A percentile compares a stretch with the other conserved stretches of the same genome.
Conservation (phyloP, 176 grass and related monocot species). For the Hordeum marinum region DNA sequence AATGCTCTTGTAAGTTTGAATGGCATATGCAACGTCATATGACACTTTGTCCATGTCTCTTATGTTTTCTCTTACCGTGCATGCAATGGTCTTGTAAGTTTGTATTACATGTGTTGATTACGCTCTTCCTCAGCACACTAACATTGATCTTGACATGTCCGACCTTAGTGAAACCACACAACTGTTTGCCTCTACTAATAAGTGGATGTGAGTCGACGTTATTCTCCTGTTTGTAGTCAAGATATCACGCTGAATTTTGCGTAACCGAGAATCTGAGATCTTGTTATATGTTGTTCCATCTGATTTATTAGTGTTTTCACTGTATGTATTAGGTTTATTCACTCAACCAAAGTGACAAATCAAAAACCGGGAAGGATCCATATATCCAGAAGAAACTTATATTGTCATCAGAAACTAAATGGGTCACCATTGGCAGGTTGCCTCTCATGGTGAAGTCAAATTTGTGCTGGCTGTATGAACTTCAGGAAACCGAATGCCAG, state of each 20-base stretch:
- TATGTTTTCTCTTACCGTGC: neutral
- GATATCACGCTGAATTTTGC: neutral
- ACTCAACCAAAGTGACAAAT: conserved; percentile 50
- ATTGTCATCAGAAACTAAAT: conserved; percentile 40
- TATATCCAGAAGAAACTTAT: conserved; percentile 40
- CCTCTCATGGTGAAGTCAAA: conserved; percentile 82
- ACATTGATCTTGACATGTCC: neutral
- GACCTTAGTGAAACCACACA: neutral
- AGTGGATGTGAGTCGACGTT: neutral
- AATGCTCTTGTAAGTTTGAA: conserved; percentile 1
- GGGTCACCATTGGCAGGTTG: conserved; percentile 56
- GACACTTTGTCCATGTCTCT: neutral
- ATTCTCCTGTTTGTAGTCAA: neutral
- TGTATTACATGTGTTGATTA: neutral
- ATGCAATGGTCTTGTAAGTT: conserved; percentile 17
- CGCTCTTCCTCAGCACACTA: neutral
- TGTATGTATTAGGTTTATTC: conserved; percentile 64
- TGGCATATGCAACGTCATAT: neutral
- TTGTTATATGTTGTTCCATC: conserved; percentile 9
- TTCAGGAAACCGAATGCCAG: conserved; percentile 64
- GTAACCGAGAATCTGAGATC: neutral
- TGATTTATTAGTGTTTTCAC: conserved; percentile 26
- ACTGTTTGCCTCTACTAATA: neutral
- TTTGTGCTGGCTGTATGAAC: conserved; percentile 66
- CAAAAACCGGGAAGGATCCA: conserved; percentile 45